phyloP scores from a whole-genome alignment of 2,329 filamentous ascomycete species.

The Fusarium acutatum region DNA sequence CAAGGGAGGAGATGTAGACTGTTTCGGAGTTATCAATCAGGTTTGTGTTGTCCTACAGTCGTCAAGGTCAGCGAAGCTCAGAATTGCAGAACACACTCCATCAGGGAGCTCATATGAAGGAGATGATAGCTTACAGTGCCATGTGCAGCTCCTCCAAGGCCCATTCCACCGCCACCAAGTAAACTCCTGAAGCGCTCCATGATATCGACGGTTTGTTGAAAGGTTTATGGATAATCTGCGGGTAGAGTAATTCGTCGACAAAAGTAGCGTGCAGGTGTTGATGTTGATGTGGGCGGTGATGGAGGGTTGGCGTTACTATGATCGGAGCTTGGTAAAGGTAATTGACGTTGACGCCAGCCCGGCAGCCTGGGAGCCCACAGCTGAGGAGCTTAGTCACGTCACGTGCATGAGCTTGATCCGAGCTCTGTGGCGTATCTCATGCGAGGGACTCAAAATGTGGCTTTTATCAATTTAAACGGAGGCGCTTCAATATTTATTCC shows the following conservation, averaged over 20 bases:
- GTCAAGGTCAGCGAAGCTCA: conserved; percentile 7
- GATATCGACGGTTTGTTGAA: conserved; percentile 38
- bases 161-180: conserved; percentile 80
- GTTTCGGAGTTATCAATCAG: conserved; percentile 99
- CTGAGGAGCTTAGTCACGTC: conserved; percentile 42
- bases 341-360: conserved; percentile 48
- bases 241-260: not conserved
- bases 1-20: conserved; percentile 97
- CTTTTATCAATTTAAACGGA: conserved; percentile 15
- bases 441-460: conserved; percentile 10
- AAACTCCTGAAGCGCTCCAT: conserved; percentile 96
- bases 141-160: conserved; percentile 60
- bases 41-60: conserved; percentile 80
- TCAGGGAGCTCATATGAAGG: conserved; percentile 17
- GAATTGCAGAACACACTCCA: not conserved
- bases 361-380: conserved; percentile 46
- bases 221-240: not conserved
- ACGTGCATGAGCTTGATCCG: conserved; percentile 21
- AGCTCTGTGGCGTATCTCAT: conserved; percentile 22
- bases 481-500: conserved; percentile 46
- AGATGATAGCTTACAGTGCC: conserved; percentile 48
- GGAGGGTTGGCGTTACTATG: conserved; percentile 23
- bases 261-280: conserved; percentile 2
- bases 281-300: conserved; percentile 24
- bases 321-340: conserved; percentile 39